Evolutionary conservation across 139 green algal genomes (phyloP), one percentile per base, ranked within the genome.

Genomic region (Closterium sp.): DNA sequence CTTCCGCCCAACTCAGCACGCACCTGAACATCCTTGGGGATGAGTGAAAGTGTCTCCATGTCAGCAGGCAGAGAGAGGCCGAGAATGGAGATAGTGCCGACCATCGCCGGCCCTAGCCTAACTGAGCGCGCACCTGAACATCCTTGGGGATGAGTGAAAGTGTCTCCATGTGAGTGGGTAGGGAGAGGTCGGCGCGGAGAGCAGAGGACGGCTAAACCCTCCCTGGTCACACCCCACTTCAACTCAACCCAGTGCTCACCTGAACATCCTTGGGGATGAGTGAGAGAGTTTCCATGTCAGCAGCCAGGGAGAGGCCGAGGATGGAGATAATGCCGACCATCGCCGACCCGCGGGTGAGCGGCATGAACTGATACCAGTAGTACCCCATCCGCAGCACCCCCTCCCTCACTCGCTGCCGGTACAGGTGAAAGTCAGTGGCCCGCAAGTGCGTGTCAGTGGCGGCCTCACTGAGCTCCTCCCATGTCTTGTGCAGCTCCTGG

Each of bases 301-400:
- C 79, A 30, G 79, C 79, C 13, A 87, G n/a, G 1, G 79, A 87
- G 11, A 87, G 79, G 7, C 79, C 79, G 79, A 31, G 79, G 9
- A 87, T 87, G 9, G 27, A 31, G 9, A 87, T 87, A 21, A 87
- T 31, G 13, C 79, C 79, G 11, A 87, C 79, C 79, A 87, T 87
- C 1, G 79, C 79, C 7, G 79, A 87, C 7, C 79, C 79, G 17
- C 84, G n/a, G 11, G 84, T 87, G n/a, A 87, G 84, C 84, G 84
- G 84, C 84, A 87, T 87, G n/a, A 87, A 31, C 84, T 87, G 84
- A 4, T 87, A 87, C 84, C 84, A 73, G 50, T 73, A 73, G 50
- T 73, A 73, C 13, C 50, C 50, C 50, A 73, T 73, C 1, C 50
- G 6, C 50, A 73, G 50, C 50, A 73, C 50, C 1, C 50, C 50